Conservation (phyloP, 2,329 filamentous ascomycete genomes). For the Ophiosphaerella narmari region DNA sequence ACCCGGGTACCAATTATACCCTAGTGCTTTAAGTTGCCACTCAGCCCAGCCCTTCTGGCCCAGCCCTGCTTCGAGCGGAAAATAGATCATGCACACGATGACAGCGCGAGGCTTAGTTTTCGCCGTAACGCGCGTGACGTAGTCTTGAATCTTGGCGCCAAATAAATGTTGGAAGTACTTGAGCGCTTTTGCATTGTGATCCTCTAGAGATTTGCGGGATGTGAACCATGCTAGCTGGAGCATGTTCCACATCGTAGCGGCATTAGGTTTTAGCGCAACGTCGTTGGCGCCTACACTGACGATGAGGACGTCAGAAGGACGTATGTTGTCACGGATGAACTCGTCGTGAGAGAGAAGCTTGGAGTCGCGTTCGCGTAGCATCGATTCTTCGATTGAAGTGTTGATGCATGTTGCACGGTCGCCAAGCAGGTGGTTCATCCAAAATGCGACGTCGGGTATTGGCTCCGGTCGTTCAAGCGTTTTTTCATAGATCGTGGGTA, state of each 20-base stretch:
- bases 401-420: conserved; percentile 43
- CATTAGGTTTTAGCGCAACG: conserved; percentile 35
- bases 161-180: conserved; percentile 41
- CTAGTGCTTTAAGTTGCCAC: conserved; percentile 32
- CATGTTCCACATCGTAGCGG: conserved; percentile 38
- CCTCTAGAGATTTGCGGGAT: conserved; percentile 23
- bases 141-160: conserved; percentile 30
- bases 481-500: conserved; percentile 36
- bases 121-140: conserved; percentile 29
- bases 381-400: conserved; percentile 40
- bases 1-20: conserved; percentile 35
- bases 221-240: conserved; percentile 39
- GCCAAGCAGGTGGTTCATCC: conserved; percentile 41
- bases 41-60: conserved; percentile 43
- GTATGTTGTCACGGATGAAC: conserved; percentile 43
- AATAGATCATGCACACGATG: conserved; percentile 48
- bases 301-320: conserved; percentile 36
- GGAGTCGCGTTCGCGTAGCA: conserved; percentile 37
- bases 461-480: conserved; percentile 27
- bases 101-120: conserved; percentile 40
- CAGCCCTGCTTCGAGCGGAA: conserved; percentile 34
- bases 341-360: conserved; percentile 37
- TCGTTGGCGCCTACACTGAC: conserved; percentile 47
- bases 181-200: conserved; percentile 31
- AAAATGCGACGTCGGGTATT: conserved; percentile 45